Conservation (phyloP, 805 yeast species). For the Sungouiella thailandica region DNA sequence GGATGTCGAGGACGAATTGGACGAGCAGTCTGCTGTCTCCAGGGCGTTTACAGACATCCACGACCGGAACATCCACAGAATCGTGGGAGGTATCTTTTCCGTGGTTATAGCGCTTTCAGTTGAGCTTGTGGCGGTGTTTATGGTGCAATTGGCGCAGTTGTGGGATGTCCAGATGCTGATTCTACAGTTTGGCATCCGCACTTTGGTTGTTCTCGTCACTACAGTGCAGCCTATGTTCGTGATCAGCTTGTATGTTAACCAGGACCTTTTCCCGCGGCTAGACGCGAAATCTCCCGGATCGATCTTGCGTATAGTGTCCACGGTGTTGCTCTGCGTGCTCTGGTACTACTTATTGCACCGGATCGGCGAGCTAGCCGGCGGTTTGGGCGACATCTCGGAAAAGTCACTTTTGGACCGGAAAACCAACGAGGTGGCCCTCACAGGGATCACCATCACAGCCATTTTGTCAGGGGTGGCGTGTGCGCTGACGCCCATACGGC, state of each 20-base stretch:
- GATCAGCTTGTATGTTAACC: slow-evolving; percentile 25
- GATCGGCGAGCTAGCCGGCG: slow-evolving; percentile 28
- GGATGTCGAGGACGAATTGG: slow-evolving; percentile 10
- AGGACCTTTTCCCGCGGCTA: slow-evolving; percentile 19
- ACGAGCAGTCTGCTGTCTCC: neutral
- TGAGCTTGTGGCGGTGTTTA: slow-evolving; percentile 28
- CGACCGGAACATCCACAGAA: slow-evolving; percentile 5
- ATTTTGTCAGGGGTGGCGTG: slow-evolving; percentile 50
- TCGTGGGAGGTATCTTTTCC: slow-evolving; percentile 26
- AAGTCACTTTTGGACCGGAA: slow-evolving; percentile 34
- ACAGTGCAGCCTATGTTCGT: slow-evolving; percentile 42
- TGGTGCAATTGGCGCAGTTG: slow-evolving; percentile 30
- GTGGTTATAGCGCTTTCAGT: slow-evolving; percentile 26
- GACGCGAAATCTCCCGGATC: slow-evolving; percentile 2
- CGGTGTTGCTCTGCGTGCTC: slow-evolving; percentile 11
- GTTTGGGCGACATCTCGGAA: slow-evolving; percentile 16
- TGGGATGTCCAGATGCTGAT: slow-evolving; percentile 20
- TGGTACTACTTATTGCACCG: slow-evolving; percentile 34
- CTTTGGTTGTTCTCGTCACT: slow-evolving; percentile 35
- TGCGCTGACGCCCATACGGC: slow-evolving; percentile 36
- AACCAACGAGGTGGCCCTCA: slow-evolving; percentile 41
- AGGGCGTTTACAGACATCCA: neutral
- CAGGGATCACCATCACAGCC: slow-evolving; percentile 49
- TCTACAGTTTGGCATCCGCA: slow-evolving; percentile 36
- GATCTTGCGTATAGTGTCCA: slow-evolving; percentile 5